A percentile compares a stretch with the other conserved stretches of the same genome.
Conservation (phyloP, 2,329 filamentous ascomycete species). For the Tricladium varicosporioides region DNA sequence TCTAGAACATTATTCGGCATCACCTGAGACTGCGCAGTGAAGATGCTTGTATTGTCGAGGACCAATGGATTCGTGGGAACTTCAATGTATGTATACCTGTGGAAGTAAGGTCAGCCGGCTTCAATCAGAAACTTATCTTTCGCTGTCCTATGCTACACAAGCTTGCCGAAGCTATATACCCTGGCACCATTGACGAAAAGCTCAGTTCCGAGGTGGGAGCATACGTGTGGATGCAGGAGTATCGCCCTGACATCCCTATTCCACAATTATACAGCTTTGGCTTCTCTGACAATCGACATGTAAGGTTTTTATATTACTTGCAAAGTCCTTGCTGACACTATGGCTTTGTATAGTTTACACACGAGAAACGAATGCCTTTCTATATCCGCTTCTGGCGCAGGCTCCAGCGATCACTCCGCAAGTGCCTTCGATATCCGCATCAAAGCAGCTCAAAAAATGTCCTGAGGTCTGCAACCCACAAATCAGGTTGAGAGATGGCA, state of each 20-base stretch:
- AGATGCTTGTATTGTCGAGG: slow-evolving; percentile 25
- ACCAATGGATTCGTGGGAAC: slow-evolving; percentile 34
- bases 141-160: slow-evolving; percentile 28
- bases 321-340: slow-evolving; percentile 13
- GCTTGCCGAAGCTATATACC: slow-evolving; percentile 23
- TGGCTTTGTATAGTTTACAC: slow-evolving; percentile 18
- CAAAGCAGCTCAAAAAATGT: too few relatives aligned
- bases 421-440: slow-evolving; percentile 14
- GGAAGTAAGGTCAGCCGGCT: slow-evolving; percentile 24
- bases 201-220: slow-evolving; percentile 33
- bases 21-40: slow-evolving; percentile 27
- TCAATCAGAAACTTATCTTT: slow-evolving; percentile 27
- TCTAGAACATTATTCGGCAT: slow-evolving; percentile 26
- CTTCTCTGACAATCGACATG: slow-evolving; percentile 18
- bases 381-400: slow-evolving; percentile 19
- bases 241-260: slow-evolving; percentile 29
- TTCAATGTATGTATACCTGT: slow-evolving; percentile 38
- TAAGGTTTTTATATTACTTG: too few relatives aligned
- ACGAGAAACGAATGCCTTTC: slow-evolving; percentile 19
- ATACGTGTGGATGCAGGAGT: slow-evolving; percentile 33
- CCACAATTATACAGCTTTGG: slow-evolving; percentile 29
- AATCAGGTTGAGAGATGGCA: too few relatives aligned
- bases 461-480: too few relatives aligned
- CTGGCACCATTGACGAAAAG: slow-evolving; percentile 36
- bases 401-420: slow-evolving; percentile 16